Evolutionary conservation across 2,329 filamentous ascomycete genomes (phyloP).

Genomic region (Apiospora aurea): DNA sequence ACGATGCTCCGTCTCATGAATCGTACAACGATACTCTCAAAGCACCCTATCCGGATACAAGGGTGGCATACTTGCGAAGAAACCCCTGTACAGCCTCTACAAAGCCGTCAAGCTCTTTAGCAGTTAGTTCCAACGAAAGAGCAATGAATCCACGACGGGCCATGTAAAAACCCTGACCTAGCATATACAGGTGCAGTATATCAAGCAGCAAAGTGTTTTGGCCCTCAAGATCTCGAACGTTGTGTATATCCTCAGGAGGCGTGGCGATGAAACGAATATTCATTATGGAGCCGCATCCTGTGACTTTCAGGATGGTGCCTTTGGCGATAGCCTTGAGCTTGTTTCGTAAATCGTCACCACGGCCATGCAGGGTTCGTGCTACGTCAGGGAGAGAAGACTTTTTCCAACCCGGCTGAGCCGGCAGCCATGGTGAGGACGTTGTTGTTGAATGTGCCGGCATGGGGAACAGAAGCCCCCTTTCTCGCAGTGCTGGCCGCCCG

Average conservation of each 20-base stretch:
- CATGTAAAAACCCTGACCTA: background rate
- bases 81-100: background rate
- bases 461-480: slow-evolving; percentile 34
- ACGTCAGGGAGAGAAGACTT: slow-evolving; percentile 40
- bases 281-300: slow-evolving; percentile 37
- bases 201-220: background rate
- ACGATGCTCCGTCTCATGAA: background rate
- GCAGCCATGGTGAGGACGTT: slow-evolving; percentile 61
- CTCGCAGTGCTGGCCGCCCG: slow-evolving; percentile 28
- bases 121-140: slow-evolving; percentile 3
- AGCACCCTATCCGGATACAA: background rate
- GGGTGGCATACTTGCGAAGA: background rate
- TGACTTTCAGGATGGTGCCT: slow-evolving; percentile 36
- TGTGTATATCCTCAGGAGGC: background rate
- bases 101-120: slow-evolving; percentile 9
- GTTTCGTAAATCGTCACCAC: slow-evolving; percentile 36
- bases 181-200: slow-evolving; percentile 5
- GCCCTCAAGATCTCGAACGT: background rate
- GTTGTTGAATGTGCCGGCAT: slow-evolving; percentile 70
- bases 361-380: slow-evolving; percentile 34
- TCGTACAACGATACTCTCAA: background rate
- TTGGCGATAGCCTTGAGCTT: slow-evolving; percentile 30
- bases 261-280: slow-evolving; percentile 34
- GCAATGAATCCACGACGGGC: slow-evolving; percentile 21
- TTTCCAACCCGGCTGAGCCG: slow-evolving; percentile 45